Percentiles rank a stretch among this genome's conserved stretches.
phyloP scores from a whole-genome alignment of 305 asterid genomes.

The Solanum hybrid region DNA sequence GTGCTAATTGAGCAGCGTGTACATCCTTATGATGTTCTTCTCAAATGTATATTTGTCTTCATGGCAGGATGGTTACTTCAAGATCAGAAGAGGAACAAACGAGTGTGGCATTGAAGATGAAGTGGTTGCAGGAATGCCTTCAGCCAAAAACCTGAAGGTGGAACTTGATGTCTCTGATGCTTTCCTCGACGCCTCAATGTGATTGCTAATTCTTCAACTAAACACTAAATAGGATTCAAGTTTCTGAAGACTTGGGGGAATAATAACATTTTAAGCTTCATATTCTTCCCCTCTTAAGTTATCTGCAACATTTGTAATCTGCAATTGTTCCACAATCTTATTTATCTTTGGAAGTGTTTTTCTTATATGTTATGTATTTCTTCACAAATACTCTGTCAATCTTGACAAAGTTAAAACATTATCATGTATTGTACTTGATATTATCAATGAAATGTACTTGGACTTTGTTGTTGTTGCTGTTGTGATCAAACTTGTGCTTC shows the following conservation, averaged over 20 bases:
- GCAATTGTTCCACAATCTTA: background rate
- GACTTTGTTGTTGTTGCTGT: background rate
- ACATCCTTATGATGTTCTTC: background rate
- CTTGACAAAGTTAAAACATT: background rate
- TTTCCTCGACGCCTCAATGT: constrained; percentile 41
- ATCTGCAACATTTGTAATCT: background rate
- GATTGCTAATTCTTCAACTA: constrained; percentile 1
- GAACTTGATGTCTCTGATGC: constrained; percentile 19
- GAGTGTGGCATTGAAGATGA: constrained; percentile 89
- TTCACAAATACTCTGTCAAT: background rate
- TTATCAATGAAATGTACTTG: background rate
- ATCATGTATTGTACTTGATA: background rate
- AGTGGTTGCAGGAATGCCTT: constrained; percentile 71
- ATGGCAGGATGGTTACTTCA: constrained; percentile 86
- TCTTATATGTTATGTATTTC: background rate
- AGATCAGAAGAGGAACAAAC: constrained; percentile 74
- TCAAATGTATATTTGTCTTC: background rate
- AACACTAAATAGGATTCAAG: background rate
- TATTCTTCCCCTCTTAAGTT: background rate
- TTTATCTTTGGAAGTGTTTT: background rate
- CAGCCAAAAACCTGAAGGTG: constrained; percentile 39
- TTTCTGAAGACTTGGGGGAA: background rate
- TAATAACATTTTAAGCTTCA: background rate
- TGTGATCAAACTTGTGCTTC: background rate
- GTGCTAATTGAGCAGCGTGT: background rate